phyloP scores from a whole-genome alignment of 2,329 filamentous ascomycete genomes.

The Clonostachys sp. region DNA sequence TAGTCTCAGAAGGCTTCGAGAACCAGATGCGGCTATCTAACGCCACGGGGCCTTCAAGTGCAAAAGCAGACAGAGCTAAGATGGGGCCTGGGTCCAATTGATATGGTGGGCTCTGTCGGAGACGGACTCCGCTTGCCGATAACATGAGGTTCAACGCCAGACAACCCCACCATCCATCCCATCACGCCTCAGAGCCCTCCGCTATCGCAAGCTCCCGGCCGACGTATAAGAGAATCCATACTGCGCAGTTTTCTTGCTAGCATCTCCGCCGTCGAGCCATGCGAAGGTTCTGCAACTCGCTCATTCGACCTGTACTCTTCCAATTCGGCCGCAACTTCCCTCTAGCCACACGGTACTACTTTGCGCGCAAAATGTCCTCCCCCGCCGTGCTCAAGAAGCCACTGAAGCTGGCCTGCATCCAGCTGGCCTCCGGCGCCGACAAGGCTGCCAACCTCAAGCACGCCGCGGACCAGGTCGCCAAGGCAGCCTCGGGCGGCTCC shows the following conservation, averaged over 20 bases:
- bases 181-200: neutral
- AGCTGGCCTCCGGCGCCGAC: constrained; percentile 76
- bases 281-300: neutral
- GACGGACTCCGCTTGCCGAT: too few species aligned
- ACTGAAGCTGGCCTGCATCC: constrained; percentile 75
- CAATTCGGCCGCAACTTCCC: neutral
- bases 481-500: constrained; percentile 72
- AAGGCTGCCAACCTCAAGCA: constrained; percentile 80
- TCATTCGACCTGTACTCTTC: too few species aligned
- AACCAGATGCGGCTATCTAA: too few species aligned
- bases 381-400: constrained; percentile 62
- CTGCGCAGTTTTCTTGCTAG: too few species aligned
- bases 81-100: too few species aligned
- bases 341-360: constrained; percentile 6
- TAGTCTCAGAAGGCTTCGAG: too few species aligned
- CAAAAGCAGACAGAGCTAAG: too few species aligned
- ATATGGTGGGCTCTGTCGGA: too few species aligned
- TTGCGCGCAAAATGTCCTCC: constrained; percentile 27
- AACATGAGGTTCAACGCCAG: too few species aligned
- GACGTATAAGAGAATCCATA: too few species aligned
- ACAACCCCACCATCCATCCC: neutral
- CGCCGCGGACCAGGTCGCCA: constrained; percentile 77
- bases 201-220: too few species aligned
- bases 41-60: too few species aligned
- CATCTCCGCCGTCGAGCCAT: neutral